Percentiles rank a stretch among this genome's conserved stretches.
Evolutionary conservation across 352 stramenopile genomes (phyloP).

Genomic region (Phytopythium chamaehyphon): DNA sequence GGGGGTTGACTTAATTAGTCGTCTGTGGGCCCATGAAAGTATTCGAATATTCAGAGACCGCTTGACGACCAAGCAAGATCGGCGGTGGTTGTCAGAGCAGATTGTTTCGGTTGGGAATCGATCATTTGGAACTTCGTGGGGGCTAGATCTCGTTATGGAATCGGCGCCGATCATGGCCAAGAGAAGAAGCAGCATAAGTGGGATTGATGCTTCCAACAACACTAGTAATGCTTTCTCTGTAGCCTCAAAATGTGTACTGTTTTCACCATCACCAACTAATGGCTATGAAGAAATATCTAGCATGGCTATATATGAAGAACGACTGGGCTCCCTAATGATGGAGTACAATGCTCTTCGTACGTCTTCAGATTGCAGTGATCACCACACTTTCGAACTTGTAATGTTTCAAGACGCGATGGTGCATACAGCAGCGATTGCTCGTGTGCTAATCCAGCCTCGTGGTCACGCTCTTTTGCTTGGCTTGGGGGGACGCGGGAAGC

Average conservation of each 20-base stretch:
- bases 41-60: conserved; percentile 92
- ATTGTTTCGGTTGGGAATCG: conserved; percentile 62
- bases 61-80: conserved; percentile 76
- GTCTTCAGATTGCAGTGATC: not conserved
- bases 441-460: conserved; percentile 80
- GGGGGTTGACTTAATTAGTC: conserved; percentile 42
- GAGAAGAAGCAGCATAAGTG: conserved; percentile 1
- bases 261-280: conserved; percentile 9
- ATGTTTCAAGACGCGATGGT: conserved; percentile 84
- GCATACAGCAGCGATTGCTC: conserved; percentile 79
- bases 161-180: conserved; percentile 3
- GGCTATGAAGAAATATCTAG: conserved; percentile 4
- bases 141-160: conserved; percentile 30
- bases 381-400: conserved; percentile 42
- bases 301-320: conserved; percentile 50
- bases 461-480: conserved; percentile 87
- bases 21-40: conserved; percentile 89
- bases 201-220: not conserved
- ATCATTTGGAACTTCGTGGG: conserved; percentile 66
- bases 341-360: conserved; percentile 31
- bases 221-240: not conserved
- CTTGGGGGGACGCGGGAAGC: conserved; percentile 83
- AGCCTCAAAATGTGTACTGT: conserved; percentile 11
- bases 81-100: conserved; percentile 84
- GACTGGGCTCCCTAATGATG: conserved; percentile 42